A percentile compares a stretch with the other conserved stretches of the same genome.
Evolutionary conservation across 805 yeast species (phyloP).

Genomic region (Barnettozyma pratensis): DNA sequence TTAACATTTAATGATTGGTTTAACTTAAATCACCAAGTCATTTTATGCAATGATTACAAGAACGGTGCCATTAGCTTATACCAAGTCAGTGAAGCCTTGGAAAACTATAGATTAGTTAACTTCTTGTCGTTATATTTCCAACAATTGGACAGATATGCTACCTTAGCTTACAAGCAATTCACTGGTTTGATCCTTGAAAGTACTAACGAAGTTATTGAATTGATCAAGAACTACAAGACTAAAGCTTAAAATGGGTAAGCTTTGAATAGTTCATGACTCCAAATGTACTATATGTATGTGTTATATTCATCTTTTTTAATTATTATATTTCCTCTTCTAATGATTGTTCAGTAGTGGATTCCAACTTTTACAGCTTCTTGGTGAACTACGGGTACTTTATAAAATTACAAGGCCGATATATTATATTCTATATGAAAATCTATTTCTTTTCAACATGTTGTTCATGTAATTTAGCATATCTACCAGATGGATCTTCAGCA

Average conservation of each 20-base stretch:
- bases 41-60: constrained; percentile 26
- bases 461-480: constrained; percentile 90
- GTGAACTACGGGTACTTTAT: too few species aligned
- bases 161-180: constrained; percentile 18
- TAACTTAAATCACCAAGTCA: constrained; percentile 18
- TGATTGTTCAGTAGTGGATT: too few species aligned
- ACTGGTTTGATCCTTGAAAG: constrained; percentile 6
- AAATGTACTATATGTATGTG: too few species aligned
- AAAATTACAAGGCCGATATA: too few species aligned
- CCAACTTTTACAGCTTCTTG: too few species aligned
- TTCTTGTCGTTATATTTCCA: constrained; percentile 1
- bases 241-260: background rate
- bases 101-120: constrained; percentile 15
- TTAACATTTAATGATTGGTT: constrained; percentile 23
- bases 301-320: too few species aligned
- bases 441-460: constrained; percentile 40
- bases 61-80: constrained; percentile 22
- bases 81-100: constrained; percentile 21
- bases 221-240: constrained; percentile 2
- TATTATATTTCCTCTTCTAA: too few species aligned
- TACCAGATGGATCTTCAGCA: constrained; percentile 97
- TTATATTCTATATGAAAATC: background rate
- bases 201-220: constrained; percentile 4
- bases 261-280: too few species aligned
- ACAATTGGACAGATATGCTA: constrained; percentile 5